Evolutionary conservation across 2,329 filamentous ascomycete species (phyloP), one percentile per base, ranked within the genome.

Genomic region (Pseudogymnoascus sp.): DNA sequence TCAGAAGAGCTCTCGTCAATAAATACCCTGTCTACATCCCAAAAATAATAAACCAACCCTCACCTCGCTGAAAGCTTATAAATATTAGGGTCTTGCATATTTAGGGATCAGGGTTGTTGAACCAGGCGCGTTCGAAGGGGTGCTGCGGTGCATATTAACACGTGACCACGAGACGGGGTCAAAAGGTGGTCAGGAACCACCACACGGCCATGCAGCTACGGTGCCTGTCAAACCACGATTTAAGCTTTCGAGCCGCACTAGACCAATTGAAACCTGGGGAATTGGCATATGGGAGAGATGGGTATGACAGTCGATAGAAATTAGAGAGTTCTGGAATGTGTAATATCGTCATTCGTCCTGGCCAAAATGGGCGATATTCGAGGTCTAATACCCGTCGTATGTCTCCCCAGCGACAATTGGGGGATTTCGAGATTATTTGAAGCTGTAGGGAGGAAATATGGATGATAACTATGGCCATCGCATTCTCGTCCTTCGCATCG

Each of bases 191-290:
- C 48, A 55, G 48, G 48, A 55, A 55, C 48, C 44, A 51, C 44
- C 13, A 44, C 41, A n/a, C 44, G 44, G 44, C 44, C 48, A 55
- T 33, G 48, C 48, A 55, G 44, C 29, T 17, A 8, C 8, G 27
- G 25, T 21, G 2, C 27, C 44, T 55, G 44, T 55, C 44, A 55
- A 21, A 21, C 44, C 44, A 55, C 3, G 27, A 55, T 33, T 41
- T 61, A 61, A 61, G 60, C 60, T 61, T 61, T 61, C 42, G 42
- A 61, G 60, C 60, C 60, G 60, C 60, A 61, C 42, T 61, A 55
- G 48, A 10, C 9, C 48, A 55, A 55, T 55, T 55, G 48, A 55
- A 55, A 55, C 27, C 27, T 55, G 48, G 48, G 29, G 48, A 33
- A 21, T 21, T 33, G n/a, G 48, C 27, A 33, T 55, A 33, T 55